Evolutionary conservation across 805 yeast genomes (phyloP), one percentile per base, ranked within the genome.

Genomic region (Kuraishia piskuri): DNA sequence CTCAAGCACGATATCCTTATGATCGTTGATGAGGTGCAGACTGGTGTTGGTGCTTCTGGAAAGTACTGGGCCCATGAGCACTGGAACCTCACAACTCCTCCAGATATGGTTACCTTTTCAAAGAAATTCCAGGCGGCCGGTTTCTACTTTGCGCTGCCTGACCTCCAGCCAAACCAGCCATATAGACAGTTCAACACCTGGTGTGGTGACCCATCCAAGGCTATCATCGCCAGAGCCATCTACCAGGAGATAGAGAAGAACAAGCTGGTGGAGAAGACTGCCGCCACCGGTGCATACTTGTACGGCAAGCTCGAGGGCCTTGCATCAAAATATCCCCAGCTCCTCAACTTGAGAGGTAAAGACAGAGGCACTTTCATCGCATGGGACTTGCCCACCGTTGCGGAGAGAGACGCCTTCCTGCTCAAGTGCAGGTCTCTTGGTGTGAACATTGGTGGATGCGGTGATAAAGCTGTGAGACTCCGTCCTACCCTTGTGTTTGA

Each of bases 181-280:
- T 88, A 85, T 78, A 82, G 96, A 69, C 95, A 88, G 76, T 88
- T 88, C 80, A 88, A 88, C 82, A 88, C 96, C 55, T 88, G 96
- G 96, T 86, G 92, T 73, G 96, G 96, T 63, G 96, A 88, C 72
- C 91, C 95, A 68, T 85, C 90, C 55, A 82, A 84, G 71, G 78
- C 86, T 67, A 73, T 88, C 62, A 75, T 89, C 62, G 87, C 91
- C 54, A 83, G 86, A 63, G 82, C 88, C 59, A 86, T 88, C 65
- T 81, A 80, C 62, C 67, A 77, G 59, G 90, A 88, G 72, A 73
- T 86, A 50, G 70, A 73, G 50, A 80, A 80, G 60, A 70, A 86
- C 65, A 78, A 82, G 60, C 77, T 88, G 61, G 76, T 80, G 50
- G 68, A 72, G 37, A 74, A 79, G 58, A 79, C 86, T 53, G 72